Conservation (phyloP, 306 rosid species). For the Alnus glutinosa region DNA sequence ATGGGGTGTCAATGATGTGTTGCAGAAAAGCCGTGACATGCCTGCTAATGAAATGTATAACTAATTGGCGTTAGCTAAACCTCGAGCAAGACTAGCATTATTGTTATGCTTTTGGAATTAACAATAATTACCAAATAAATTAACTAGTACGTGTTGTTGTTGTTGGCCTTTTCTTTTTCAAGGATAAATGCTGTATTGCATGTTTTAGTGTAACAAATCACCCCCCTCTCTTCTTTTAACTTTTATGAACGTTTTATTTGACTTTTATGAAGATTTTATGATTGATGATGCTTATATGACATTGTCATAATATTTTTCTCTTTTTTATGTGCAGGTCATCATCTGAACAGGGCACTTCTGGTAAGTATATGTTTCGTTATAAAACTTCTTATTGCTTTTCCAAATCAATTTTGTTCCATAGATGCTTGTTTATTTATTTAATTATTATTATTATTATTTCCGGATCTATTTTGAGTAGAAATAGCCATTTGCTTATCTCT, state of each 20-base stretch:
- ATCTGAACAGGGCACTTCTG: conserved; percentile 76
- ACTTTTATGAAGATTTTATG: background rate
- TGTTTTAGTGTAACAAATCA: background rate
- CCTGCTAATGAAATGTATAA: background rate
- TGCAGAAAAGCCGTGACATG: conserved; percentile 1
- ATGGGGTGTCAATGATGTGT: background rate
- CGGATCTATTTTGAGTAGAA: background rate
- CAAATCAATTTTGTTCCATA: conserved; percentile 3
- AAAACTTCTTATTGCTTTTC: conserved; percentile 6
- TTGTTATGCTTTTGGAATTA: background rate
- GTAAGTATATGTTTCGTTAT: conserved; percentile 49
- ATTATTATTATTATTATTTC: background rate
- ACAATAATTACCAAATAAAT: background rate
- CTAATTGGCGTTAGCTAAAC: background rate
- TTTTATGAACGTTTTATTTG: background rate
- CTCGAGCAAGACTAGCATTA: background rate
- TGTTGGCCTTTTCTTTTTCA: background rate
- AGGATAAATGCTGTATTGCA: background rate
- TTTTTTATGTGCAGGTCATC: conserved; percentile 52
- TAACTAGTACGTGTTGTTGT: background rate
- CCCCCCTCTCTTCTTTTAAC: background rate
- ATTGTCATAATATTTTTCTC: conserved; percentile 31
- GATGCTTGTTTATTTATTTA: background rate
- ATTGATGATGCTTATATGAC: background rate
- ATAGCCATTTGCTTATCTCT: background rate